Evolutionary conservation across 768 basidiomycete species (phyloP).

Genomic region (Pleurotus sapidus): DNA sequence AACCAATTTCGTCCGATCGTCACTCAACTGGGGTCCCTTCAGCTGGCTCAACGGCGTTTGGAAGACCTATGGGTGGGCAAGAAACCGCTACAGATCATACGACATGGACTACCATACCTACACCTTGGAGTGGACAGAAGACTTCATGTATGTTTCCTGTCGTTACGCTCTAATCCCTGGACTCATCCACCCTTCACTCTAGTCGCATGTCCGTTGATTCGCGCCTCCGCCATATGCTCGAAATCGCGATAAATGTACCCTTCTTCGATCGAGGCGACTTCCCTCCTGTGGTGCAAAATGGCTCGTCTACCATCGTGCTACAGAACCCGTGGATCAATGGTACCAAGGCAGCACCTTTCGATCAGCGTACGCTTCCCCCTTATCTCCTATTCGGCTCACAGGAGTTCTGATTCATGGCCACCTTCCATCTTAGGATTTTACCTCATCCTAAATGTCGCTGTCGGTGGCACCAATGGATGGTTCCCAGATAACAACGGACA

Average conservation of each 20-base stretch:
- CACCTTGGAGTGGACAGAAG: conserved; percentile 78
- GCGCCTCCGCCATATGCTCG: conserved; percentile 71
- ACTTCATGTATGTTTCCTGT: conserved; percentile 59
- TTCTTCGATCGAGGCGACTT: conserved; percentile 83
- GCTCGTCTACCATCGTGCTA: conserved; percentile 58
- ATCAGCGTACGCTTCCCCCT: conserved; percentile 55
- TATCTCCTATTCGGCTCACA: too few relatives aligned
- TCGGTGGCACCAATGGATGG: conserved; percentile 91
- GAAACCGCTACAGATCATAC: conserved; percentile 62
- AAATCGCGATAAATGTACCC: conserved; percentile 61
- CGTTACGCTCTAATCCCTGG: neutral
- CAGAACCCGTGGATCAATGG: conserved; percentile 75
- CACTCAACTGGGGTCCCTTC: conserved; percentile 78
- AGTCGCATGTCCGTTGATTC: conserved; percentile 84
- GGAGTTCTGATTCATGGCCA: too few relatives aligned
- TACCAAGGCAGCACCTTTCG: conserved; percentile 79
- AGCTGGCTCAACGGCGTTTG: conserved; percentile 61
- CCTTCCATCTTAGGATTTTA: conserved; percentile 63
- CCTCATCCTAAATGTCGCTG: conserved; percentile 78
- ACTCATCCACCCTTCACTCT: conserved; percentile 13
- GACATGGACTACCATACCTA: conserved; percentile 80
- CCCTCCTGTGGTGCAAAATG: conserved; percentile 63
- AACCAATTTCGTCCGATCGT: conserved; percentile 58
- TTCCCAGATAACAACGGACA: conserved; percentile 79
- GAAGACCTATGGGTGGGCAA: conserved; percentile 81